Percentiles rank a stretch among this genome's conserved stretches.
These are phyloP conservation scores for Lophiostoma macrostomum DNA, from an alignment of 495 filamentous ascomycete species.

Conservation along the genomic window DNA sequence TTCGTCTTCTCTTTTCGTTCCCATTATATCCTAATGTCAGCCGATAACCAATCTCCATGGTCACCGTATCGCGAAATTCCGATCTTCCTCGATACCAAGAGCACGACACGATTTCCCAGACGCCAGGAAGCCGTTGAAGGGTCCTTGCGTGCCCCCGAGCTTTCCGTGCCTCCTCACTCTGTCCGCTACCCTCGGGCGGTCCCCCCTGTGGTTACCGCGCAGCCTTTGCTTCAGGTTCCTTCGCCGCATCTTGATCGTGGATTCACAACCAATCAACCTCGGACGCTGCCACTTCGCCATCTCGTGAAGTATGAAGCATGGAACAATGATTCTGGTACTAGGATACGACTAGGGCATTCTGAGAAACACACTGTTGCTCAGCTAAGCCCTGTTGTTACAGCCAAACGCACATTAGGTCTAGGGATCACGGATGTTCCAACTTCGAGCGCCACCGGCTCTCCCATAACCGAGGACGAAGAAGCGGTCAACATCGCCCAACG, in stretches of 20 bases:
- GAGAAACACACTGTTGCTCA: neutral
- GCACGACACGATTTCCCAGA: neutral
- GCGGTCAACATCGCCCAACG: conserved; percentile 6
- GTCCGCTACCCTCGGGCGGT: no score
- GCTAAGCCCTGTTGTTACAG: neutral
- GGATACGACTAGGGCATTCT: neutral
- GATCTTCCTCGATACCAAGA: neutral
- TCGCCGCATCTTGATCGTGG: no score
- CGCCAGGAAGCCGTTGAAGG: neutral
- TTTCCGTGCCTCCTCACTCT: neutral
- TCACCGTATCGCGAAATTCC: conserved; percentile 6
- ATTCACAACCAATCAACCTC: no score
- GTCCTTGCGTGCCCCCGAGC: neutral
- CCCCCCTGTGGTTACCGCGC: no score
- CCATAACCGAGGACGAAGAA: no score
- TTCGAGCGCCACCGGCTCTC: neutral
- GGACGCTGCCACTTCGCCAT: no score
- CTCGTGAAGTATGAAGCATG: no score
- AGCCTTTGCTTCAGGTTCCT: no score
- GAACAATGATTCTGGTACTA: no score
- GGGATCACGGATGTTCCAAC: neutral
- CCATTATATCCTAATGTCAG: no score
- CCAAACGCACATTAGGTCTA: neutral
- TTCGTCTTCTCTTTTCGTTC: no score
- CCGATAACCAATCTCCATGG: no score